These are phyloP conservation scores for Ganoderma sp. DNA, from an alignment of 1,284 basidiomycete species.

Conservation along the genomic window DNA sequence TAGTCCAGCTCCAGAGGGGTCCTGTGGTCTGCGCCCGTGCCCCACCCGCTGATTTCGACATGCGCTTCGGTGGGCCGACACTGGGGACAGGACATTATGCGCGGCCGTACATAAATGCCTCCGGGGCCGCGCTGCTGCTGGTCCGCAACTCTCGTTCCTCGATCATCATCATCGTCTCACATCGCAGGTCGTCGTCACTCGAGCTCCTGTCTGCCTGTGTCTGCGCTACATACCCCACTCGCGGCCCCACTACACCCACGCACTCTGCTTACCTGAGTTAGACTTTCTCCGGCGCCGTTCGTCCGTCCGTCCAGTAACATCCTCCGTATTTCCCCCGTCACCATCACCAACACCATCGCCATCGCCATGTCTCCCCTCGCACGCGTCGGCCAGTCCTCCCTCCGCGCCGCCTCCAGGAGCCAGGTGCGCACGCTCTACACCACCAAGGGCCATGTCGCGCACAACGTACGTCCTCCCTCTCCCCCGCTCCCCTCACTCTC, in stretches of 20 bases:
- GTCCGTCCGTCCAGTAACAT: neutral
- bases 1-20: slow-evolving; percentile 30
- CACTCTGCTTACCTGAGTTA: neutral
- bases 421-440: slow-evolving; percentile 27
- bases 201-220: neutral
- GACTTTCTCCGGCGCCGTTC: neutral
- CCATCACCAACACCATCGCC: no score
- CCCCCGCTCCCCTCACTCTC: slow-evolving; percentile 30
- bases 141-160: neutral
- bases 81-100: slow-evolving; percentile 9
- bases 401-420: slow-evolving; percentile 19
- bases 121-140: neutral
- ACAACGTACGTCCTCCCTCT: slow-evolving; percentile 22
- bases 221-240: neutral
- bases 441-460: slow-evolving; percentile 24
- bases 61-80: slow-evolving; percentile 18
- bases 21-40: slow-evolving; percentile 8
- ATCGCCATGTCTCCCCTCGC: slow-evolving; percentile 26
- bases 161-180: no score
- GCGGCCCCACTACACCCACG: neutral
- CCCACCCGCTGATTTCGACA: slow-evolving; percentile 1
- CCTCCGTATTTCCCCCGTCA: slow-evolving; percentile 1
- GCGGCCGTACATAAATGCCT: slow-evolving; percentile 22
- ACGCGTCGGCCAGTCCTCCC: slow-evolving; percentile 23
- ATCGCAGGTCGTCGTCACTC: no score